Base-by-base conservation (phyloP, 163 green algal species). In the Chlamydomonas reinhardtii region DNA sequence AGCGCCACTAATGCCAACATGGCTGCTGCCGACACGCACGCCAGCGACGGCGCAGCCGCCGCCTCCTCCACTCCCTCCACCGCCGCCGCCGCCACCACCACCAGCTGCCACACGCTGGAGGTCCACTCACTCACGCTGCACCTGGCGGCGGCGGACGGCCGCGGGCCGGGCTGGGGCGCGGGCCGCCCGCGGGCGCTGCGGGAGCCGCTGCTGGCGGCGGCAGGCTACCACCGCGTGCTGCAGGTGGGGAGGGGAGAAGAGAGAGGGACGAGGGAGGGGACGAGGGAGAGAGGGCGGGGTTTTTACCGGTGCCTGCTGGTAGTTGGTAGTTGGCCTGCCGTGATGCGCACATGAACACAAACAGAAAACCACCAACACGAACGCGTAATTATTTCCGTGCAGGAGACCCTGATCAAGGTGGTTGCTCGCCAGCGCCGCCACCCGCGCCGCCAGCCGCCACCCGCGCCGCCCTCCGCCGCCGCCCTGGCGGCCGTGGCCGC, bases 41-140 rank as follows among this genome's bases (percentile, higher is more conserved):
- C 39, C 39, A 48, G 39, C 39, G 39, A 5, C 39, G 39, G 39
- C 39, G 39, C 39, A 14, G 39, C 39, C 8, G 39, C 39, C 39
- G 8, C 39, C 39, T 14, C 39, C 39, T 48, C 39, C 39, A 48
- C 5, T 48, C 56, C 24, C 35, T 52, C 68, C 64, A 68, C 52
- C 32, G 29, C 11, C 34, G 48, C 54, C 34, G n/a, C 25, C 32
- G 27, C 27, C 76, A 74, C 19, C 35, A 68, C 32, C 62, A 65
- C 17, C 35, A 48, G 27, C 65, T 70, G 37, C 39, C 29, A 29
- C 5, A 24, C 22, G 31, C 65, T 90, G 54, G 66, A 39, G 52
- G 56, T 90, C 56, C 78, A 76, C 56, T 88, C 78, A 24, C 34
- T 90, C 66, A 80, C 79, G 31, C 74, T 90, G 37, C 86, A 90